A percentile compares a stretch with the other conserved stretches of the same genome.
These are phyloP conservation scores for Rhodotorula toruloides DNA, from an alignment of 768 basidiomycete genomes.

Conservation along the genomic window DNA sequence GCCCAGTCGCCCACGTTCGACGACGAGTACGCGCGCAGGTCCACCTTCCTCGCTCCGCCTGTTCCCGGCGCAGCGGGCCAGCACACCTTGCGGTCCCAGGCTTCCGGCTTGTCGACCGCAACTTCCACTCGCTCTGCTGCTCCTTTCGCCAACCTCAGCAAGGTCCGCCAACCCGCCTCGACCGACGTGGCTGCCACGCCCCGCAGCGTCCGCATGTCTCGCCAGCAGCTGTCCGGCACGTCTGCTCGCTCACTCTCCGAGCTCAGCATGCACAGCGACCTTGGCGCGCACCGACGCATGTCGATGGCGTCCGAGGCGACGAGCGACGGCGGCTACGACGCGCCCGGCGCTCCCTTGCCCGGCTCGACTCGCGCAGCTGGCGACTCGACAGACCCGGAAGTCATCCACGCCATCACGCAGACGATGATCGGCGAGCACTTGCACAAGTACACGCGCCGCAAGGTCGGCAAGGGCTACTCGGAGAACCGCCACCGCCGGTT, in stretches of 20 bases:
- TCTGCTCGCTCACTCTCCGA: conserved; percentile 29
- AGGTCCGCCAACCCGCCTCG: conserved; percentile 10
- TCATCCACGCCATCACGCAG: conserved; percentile 97
- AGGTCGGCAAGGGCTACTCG: conserved; percentile 84
- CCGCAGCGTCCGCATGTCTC: conserved; percentile 5
- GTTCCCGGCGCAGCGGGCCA: neutral
- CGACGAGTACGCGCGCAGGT: conserved; percentile 32
- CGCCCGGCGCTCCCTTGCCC: conserved; percentile 9
- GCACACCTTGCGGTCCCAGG: conserved; percentile 13
- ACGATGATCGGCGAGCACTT: conserved; percentile 99
- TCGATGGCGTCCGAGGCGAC: conserved; percentile 63
- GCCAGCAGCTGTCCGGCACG: conserved; percentile 1
- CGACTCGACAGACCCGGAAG: conserved; percentile 71
- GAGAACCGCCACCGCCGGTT: conserved; percentile 81
- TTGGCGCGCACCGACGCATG: conserved; percentile 65
- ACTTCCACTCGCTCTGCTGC: conserved; percentile 8
- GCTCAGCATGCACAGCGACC: conserved; percentile 48
- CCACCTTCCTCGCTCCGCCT: conserved; percentile 26
- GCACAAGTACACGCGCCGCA: conserved; percentile 88
- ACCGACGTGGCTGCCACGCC: conserved; percentile 13
- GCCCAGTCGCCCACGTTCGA: conserved; percentile 51
- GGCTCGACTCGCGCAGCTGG: conserved; percentile 38
- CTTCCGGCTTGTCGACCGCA: conserved; percentile 9
- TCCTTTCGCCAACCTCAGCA: conserved; percentile 19
- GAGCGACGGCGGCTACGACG: conserved; percentile 35